Conservation (phyloP, 331 rosid genomes). For the Quercus tomentella region DNA sequence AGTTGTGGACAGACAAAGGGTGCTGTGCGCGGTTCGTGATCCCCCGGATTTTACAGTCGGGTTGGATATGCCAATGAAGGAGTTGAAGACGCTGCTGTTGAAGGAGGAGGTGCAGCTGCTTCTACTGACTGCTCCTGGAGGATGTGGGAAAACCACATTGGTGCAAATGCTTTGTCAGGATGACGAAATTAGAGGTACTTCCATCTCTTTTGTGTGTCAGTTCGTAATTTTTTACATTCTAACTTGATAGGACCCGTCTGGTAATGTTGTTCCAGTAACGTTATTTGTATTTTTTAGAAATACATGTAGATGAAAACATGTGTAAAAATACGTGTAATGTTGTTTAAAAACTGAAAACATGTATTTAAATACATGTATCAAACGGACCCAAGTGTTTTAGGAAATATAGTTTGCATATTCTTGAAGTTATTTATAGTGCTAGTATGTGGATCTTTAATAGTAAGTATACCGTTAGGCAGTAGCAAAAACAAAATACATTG, state of each 20-base stretch:
- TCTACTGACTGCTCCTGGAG: slow-evolving; percentile 58
- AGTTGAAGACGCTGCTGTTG: slow-evolving; percentile 37
- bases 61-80: slow-evolving; percentile 29
- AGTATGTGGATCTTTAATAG: not conserved
- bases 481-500: too few relatives aligned
- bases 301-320: too few relatives aligned
- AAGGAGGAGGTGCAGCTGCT: slow-evolving; percentile 14
- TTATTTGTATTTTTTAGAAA: too few relatives aligned
- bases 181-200: slow-evolving; percentile 25
- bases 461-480: too few relatives aligned
- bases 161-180: slow-evolving; percentile 41
- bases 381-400: not conserved
- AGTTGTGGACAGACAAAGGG: not conserved
- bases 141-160: slow-evolving; percentile 52
- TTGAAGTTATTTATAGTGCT: too few relatives aligned
- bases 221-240: not conserved
- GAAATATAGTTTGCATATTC: not conserved
- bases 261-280: too few relatives aligned
- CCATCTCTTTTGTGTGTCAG: not conserved
- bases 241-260: not conserved
- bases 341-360: too few relatives aligned
- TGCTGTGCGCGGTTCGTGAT: slow-evolving; percentile 14
- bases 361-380: too few relatives aligned
- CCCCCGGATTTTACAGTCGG: slow-evolving; percentile 27
- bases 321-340: too few relatives aligned